A percentile compares a stretch with the other conserved stretches of the same genome.
Conservation (phyloP, 345 rosid genomes). For the Lagerstroemia speciosa region DNA sequence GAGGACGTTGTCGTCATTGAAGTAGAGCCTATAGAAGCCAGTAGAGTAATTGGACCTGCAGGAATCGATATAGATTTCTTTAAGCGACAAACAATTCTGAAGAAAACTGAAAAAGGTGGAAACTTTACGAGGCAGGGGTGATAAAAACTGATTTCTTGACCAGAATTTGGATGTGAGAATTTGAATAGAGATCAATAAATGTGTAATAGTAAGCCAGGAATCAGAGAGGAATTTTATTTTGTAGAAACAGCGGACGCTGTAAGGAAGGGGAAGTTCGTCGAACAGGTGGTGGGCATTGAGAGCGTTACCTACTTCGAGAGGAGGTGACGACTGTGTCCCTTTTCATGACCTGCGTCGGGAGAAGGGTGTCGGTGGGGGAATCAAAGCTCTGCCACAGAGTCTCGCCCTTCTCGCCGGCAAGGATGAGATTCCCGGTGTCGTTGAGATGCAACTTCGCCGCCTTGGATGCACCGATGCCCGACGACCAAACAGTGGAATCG, state of each 20-base stretch:
- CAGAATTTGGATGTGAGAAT: neutral
- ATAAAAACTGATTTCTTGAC: neutral
- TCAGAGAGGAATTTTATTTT: too few species aligned
- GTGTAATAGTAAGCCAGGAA: too few species aligned
- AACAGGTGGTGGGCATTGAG: neutral
- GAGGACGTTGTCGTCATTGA: constrained; percentile 18
- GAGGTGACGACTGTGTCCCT: constrained; percentile 15
- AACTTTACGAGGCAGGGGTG: too few species aligned
- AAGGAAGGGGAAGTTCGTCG: neutral
- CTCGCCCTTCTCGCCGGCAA: neutral
- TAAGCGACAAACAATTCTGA: neutral
- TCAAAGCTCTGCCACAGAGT: constrained; percentile 25
- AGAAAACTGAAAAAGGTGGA: neutral
- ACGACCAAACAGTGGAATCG: constrained; percentile 9
- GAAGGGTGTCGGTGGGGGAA: constrained; percentile 30
- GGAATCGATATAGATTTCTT: neutral
- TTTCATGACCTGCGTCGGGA: constrained; percentile 23
- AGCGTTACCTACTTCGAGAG: constrained; percentile 14
- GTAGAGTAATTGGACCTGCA: constrained; percentile 19
- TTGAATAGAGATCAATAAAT: neutral
- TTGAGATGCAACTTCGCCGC: constrained; percentile 5
- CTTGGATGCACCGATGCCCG: constrained; percentile 2
- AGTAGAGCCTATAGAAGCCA: constrained; percentile 18
- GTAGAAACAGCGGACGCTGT: too few species aligned
- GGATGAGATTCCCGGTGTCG: constrained; percentile 21